Base-by-base conservation (phyloP, 1,284 basidiomycete species). In the Inonotus obliquus region DNA sequence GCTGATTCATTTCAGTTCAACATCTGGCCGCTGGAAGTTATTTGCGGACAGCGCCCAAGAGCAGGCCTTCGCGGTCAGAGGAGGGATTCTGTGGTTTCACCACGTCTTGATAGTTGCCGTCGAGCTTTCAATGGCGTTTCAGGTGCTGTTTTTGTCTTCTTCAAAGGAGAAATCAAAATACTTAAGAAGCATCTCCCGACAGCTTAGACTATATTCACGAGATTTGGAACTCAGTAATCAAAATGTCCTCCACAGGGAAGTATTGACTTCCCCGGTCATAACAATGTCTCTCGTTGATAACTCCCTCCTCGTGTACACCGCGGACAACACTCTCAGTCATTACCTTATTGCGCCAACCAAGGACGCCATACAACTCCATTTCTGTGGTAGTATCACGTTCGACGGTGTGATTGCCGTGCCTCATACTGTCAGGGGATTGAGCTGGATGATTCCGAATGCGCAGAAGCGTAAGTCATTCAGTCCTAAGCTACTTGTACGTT, bases 51-150 rank as follows among this genome's bases (percentile, higher is more conserved):
- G 90, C 64, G 77, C 84, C n/a, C 94, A 99, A 73, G 96, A 98
- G 71, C 86, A 93, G 66, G 86, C 87, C 0, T 97, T 99, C 69
- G 74, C 80, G 1, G 95, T 99, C 11, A 85, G 87, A 69, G 97
- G 97, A 19, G 97, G 97, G 2, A 74, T 99, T 68, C 75, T 96
- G 21, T 99, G 97, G 97, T 99, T 97, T 72, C 92, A 96, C 67
- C 96, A 98, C 71, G 92, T 98, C 3, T 79, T 99, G 57, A 88
- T 99, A 62, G 95, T 86, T 19, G 94, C 94, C 10, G 88, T 94
- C 21, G 95, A 96, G 69, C 81, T 88, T n/a, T 81, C 83, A 14
- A 88, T 84, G 69, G 83, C 86, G 1, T 87, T 88, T 69, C 92
- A 94, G 79, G 93, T 92, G 60, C 45, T 79, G 6, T 39, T 9